Conservation (phyloP, 2,329 filamentous ascomycete species). For the Colletotrichum graminicola region DNA sequence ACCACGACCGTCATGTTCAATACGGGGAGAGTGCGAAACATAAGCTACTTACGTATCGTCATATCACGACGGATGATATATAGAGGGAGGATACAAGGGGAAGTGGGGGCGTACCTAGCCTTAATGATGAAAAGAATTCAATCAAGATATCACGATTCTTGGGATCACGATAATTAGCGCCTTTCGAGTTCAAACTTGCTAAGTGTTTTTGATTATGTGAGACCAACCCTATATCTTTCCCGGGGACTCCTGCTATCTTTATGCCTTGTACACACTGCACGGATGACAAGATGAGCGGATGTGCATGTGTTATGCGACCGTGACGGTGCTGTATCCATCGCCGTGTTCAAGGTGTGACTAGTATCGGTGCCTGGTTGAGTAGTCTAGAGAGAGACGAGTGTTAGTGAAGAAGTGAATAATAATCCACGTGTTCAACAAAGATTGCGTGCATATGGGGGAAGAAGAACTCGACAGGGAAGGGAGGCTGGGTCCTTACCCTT, state of each 20-base stretch:
- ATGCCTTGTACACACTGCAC: background rate
- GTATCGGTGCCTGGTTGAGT: conserved; percentile 55
- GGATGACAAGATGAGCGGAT: background rate
- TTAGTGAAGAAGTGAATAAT: background rate
- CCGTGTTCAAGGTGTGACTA: conserved; percentile 41
- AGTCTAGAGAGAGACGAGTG: conserved; percentile 35
- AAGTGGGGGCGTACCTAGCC: conserved; percentile 31
- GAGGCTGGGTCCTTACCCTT: conserved; percentile 66
- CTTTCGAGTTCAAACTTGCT: conserved; percentile 27
- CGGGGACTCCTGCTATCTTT: conserved; percentile 1
- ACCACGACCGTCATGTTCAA: background rate
- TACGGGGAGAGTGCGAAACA: conserved; percentile 19
- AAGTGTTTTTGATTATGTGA: conserved; percentile 42
- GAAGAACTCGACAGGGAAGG: background rate
- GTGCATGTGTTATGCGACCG: background rate
- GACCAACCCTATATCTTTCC: conserved; percentile 46
- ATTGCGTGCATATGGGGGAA: background rate
- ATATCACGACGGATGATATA: conserved; percentile 33
- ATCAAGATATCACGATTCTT: conserved; percentile 34
- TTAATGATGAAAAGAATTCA: conserved; percentile 33
- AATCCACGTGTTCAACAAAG: background rate
- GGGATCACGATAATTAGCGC: conserved; percentile 37
- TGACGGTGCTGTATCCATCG: background rate
- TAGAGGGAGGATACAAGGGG: conserved; percentile 16
- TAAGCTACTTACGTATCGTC: conserved; percentile 33